phyloP scores from a whole-genome alignment of 2,329 filamentous ascomycete genomes.

The Dryadomyces quercivorus region DNA sequence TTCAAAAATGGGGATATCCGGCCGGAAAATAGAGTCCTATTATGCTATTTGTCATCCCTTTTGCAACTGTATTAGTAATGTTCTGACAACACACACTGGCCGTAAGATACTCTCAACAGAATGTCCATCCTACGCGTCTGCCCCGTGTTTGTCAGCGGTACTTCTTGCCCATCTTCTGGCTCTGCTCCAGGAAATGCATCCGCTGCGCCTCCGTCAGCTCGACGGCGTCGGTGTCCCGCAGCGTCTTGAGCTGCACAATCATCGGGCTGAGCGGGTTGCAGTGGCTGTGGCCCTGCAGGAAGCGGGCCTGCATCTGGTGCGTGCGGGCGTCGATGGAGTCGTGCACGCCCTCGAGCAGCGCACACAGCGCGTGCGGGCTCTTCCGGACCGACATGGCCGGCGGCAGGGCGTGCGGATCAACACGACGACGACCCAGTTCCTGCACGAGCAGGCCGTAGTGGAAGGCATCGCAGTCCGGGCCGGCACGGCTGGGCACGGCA shows the following conservation, averaged over 20 bases:
- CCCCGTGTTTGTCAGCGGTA: background rate
- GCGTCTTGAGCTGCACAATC: constrained; percentile 1
- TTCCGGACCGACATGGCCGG: background rate
- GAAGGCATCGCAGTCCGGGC: constrained; percentile 6
- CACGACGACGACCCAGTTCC: background rate
- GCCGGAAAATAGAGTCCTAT: too few species aligned
- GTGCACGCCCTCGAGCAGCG: constrained; percentile 1
- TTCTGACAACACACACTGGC: too few species aligned
- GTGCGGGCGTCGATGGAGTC: constrained; percentile 4
- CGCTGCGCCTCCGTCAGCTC: background rate
- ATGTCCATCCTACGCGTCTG: background rate
- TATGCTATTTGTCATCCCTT: background rate
- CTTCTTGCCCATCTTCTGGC: constrained; percentile 3
- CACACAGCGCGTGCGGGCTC: constrained; percentile 2
- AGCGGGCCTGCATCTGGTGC: background rate
- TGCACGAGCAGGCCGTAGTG: constrained; percentile 5
- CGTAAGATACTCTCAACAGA: too few species aligned
- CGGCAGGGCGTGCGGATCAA: constrained; percentile 3
- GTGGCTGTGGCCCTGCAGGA: background rate
- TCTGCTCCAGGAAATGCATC: constrained; percentile 1
- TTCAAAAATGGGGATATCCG: too few species aligned
- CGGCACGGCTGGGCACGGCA: background rate
- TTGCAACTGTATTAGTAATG: background rate
- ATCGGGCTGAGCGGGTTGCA: constrained; percentile 6
- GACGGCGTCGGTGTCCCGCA: background rate